phyloP scores from a whole-genome alignment of 2,329 filamentous ascomycete genomes.

The Hypoxylon sp. region DNA sequence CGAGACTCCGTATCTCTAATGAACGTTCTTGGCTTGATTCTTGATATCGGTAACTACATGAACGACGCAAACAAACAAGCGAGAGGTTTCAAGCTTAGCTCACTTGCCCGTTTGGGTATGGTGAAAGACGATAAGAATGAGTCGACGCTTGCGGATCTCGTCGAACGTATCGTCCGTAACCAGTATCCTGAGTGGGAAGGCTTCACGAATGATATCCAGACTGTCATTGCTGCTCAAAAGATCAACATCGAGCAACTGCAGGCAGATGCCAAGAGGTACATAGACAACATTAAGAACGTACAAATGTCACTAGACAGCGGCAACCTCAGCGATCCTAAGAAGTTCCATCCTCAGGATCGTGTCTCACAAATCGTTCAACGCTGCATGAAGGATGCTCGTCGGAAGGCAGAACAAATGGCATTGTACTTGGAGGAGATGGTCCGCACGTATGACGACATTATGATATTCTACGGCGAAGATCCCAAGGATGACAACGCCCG shows the following conservation, averaged over 20 bases:
- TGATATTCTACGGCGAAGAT: constrained; percentile 97
- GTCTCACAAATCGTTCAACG: constrained; percentile 92
- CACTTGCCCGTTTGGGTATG: constrained; percentile 92
- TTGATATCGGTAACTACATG: constrained; percentile 99
- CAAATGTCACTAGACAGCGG: constrained; percentile 93
- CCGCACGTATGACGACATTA: constrained; percentile 92
- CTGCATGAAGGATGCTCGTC: constrained; percentile 94
- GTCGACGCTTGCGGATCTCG: constrained; percentile 93
- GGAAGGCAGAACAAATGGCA: constrained; percentile 96
- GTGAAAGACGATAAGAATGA: constrained; percentile 99
- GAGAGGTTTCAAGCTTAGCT: constrained; percentile 96
- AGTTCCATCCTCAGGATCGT: constrained; percentile 97
- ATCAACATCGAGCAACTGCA: constrained; percentile 95
- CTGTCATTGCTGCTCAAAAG: constrained; percentile 85
- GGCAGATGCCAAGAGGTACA: constrained; percentile 89
- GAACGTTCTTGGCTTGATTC: constrained; percentile 94
- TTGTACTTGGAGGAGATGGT: constrained; percentile 95
- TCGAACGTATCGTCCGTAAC: constrained; percentile 95
- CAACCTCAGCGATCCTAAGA: constrained; percentile 95
- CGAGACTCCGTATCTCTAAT: constrained; percentile 93
- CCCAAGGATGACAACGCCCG: constrained; percentile 91
- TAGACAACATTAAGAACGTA: constrained; percentile 94
- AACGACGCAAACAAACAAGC: constrained; percentile 99
- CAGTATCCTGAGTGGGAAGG: constrained; percentile 97
- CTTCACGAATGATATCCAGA: constrained; percentile 86